phyloP scores from a whole-genome alignment of 345 rosid genomes.

The Boechera retrofracta region DNA sequence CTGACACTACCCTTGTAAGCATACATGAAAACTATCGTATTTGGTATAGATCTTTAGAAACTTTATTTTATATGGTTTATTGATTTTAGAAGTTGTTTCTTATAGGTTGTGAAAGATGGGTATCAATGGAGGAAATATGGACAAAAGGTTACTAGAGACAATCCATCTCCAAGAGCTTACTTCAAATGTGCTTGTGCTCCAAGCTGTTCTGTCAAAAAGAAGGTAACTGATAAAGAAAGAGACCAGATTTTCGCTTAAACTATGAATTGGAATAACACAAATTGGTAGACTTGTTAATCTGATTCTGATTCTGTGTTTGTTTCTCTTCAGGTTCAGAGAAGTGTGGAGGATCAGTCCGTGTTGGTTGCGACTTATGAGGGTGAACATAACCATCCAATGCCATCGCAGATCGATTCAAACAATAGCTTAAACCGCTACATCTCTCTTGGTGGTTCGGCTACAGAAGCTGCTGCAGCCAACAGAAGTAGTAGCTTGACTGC shows the following conservation, averaged over 20 bases:
- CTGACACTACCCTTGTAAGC: slow-evolving; percentile 83
- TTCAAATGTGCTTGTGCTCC: slow-evolving; percentile 98
- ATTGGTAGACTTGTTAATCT: slow-evolving; percentile 4
- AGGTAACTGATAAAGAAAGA: slow-evolving; percentile 51
- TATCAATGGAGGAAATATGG: slow-evolving; percentile 99
- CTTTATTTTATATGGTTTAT: slow-evolving; percentile 6
- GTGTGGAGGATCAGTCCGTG: slow-evolving; percentile 81
- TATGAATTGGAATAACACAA: neutral
- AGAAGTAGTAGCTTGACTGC: slow-evolving; percentile 52
- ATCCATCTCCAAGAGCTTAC: slow-evolving; percentile 98
- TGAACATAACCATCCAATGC: slow-evolving; percentile 93
- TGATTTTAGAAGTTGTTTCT: slow-evolving; percentile 24
- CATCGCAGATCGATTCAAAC: slow-evolving; percentile 63
- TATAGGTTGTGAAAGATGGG: slow-evolving; percentile 93
- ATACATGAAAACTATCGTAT: neutral
- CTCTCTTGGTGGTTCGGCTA: slow-evolving; percentile 38
- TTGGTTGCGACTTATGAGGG: slow-evolving; percentile 97
- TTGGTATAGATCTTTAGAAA: neutral
- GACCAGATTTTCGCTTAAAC: neutral
- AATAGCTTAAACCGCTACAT: slow-evolving; percentile 52
- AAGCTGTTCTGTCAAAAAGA: slow-evolving; percentile 93
- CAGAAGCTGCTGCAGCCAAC: slow-evolving; percentile 54
- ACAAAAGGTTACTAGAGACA: slow-evolving; percentile 98
- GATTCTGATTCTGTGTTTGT: slow-evolving; percentile 12
- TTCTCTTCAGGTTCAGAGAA: slow-evolving; percentile 87